A percentile compares a stretch with the other conserved stretches of the same genome.
These are phyloP conservation scores for Fusarium nisikadoi DNA, from an alignment of 2,329 filamentous ascomycete species.

Conservation along the genomic window DNA sequence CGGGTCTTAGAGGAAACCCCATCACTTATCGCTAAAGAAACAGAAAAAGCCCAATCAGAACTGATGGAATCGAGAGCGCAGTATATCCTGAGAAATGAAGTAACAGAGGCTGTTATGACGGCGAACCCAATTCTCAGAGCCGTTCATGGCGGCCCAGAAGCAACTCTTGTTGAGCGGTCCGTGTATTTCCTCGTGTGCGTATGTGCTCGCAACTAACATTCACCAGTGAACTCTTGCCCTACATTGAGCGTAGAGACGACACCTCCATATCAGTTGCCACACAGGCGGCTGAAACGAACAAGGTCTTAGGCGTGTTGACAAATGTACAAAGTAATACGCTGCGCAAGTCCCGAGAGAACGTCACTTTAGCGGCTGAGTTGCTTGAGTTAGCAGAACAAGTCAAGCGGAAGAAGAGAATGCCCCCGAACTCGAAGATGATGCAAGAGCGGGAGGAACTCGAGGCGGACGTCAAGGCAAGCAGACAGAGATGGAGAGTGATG, in stretches of 20 bases:
- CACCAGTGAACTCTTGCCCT: constrained; percentile 71
- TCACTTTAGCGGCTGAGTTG: constrained; percentile 69
- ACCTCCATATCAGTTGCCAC: constrained; percentile 72
- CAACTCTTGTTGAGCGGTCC: constrained; percentile 76
- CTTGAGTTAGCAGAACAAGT: constrained; percentile 70
- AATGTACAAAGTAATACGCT: constrained; percentile 68
- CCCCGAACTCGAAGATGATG: constrained; percentile 63
- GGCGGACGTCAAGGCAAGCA: constrained; percentile 68
- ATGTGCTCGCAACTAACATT: constrained; percentile 14
- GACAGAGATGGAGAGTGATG: constrained; percentile 76
- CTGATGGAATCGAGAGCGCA: constrained; percentile 76
- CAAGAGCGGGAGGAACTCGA: constrained; percentile 69
- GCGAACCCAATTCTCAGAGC: constrained; percentile 82
- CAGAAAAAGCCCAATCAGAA: constrained; percentile 69
- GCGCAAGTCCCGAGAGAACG: constrained; percentile 68
- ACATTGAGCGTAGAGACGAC: constrained; percentile 74
- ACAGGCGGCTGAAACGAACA: constrained; percentile 63
- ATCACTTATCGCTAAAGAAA: constrained; percentile 59
- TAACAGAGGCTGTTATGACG: constrained; percentile 74
- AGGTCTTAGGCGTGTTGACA: constrained; percentile 63
- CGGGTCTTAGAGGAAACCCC: constrained; percentile 33
- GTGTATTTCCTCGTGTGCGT: constrained; percentile 4
- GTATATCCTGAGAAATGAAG: constrained; percentile 75
- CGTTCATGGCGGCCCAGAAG: constrained; percentile 74
- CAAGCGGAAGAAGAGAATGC: constrained; percentile 62